Evolutionary conservation across 139 green algal genomes (phyloP).

Genomic region (Mychonastes homosphaera): DNA sequence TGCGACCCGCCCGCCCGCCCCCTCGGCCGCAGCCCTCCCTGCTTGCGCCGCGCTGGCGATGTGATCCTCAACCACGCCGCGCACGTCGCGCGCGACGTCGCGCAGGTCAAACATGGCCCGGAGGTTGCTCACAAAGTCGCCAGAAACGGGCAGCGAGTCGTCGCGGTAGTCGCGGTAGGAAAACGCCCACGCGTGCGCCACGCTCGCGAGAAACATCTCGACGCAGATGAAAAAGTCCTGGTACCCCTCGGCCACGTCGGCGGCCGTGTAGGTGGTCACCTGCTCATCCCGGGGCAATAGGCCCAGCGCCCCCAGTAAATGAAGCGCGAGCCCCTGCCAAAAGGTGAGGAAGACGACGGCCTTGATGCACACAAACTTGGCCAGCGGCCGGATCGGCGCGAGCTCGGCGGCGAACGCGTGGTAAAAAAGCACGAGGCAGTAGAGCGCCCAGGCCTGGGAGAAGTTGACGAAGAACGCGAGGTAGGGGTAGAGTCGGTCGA

Average conservation of each 20-base stretch:
- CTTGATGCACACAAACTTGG: slow-evolving; percentile 94
- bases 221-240: slow-evolving; percentile 88
- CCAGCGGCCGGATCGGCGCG: slow-evolving; percentile 73
- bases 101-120: slow-evolving; percentile 73
- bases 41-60: too few relatives aligned
- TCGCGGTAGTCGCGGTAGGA: slow-evolving; percentile 55
- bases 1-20: too few relatives aligned
- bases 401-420: slow-evolving; percentile 72
- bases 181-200: slow-evolving; percentile 83
- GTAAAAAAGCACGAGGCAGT: slow-evolving; percentile 92
- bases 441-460: slow-evolving; percentile 83
- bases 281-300: slow-evolving; percentile 15
- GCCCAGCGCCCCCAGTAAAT: slow-evolving; percentile 24
- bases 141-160: not conserved
- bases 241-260: slow-evolving; percentile 13
- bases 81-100: slow-evolving; percentile 65
- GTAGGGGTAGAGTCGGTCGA: slow-evolving; percentile 68
- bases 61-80: slow-evolving; percentile 27
- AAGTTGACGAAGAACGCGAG: slow-evolving; percentile 68
- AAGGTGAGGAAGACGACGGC: slow-evolving; percentile 91
- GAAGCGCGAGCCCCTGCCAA: slow-evolving; percentile 59
- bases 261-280: slow-evolving; percentile 20
- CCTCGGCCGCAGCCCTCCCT: too few relatives aligned
- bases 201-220: slow-evolving; percentile 91
- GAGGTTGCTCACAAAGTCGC: slow-evolving; percentile 58